phyloP scores from a whole-genome alignment of 805 yeast species.

The Candida succiphila region DNA sequence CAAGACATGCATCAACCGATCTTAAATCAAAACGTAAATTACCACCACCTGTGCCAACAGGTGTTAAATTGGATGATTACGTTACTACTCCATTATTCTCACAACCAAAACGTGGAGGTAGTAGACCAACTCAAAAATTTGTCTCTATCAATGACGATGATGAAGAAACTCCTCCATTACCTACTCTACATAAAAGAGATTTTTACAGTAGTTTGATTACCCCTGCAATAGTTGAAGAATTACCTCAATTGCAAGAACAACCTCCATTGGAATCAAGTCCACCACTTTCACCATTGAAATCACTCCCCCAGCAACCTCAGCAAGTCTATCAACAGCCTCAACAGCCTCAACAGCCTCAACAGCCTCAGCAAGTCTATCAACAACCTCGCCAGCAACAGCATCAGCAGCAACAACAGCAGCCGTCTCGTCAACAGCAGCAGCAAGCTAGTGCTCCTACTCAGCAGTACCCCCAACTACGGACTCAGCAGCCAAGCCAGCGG shows the following conservation, averaged over 20 bases:
- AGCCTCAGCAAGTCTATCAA: no score
- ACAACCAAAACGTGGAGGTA: no score
- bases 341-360: no score
- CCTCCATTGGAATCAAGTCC: neutral
- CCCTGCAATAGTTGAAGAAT: no score
- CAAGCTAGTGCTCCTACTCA: no score
- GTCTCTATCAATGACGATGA: neutral
- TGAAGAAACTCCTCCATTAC: neutral
- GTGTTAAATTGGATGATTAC: no score
- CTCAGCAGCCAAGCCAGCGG: no score
- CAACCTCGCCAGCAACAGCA: neutral
- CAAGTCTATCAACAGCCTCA: no score
- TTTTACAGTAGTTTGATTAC: neutral
- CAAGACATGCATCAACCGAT: neutral
- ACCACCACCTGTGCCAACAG: constrained; percentile 14
- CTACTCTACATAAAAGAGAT: neutral
- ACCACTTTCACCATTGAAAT: neutral
- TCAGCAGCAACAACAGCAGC: neutral
- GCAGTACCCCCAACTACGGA: no score
- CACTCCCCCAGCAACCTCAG: neutral
- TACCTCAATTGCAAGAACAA: neutral
- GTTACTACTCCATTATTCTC: neutral
- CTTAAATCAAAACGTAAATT: constrained; percentile 14
- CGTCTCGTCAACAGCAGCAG: no score
- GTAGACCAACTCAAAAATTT: constrained; percentile 1